Evolutionary conservation across 2,329 filamentous ascomycete genomes (phyloP).

Genomic region (Fusarium buxicola): DNA sequence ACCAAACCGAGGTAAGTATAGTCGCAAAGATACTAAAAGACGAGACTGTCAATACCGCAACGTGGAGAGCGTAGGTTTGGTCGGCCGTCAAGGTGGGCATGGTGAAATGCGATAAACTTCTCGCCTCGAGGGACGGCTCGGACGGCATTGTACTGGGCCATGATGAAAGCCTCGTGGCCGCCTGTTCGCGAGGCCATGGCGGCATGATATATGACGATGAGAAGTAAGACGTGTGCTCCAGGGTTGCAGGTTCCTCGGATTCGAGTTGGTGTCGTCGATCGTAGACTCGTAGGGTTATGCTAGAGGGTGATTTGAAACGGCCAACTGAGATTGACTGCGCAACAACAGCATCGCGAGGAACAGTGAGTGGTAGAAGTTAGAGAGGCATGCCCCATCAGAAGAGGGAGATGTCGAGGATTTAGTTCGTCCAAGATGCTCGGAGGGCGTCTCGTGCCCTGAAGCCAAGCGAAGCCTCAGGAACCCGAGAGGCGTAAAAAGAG

Average conservation of each 20-base stretch:
- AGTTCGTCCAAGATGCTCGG: constrained; percentile 10
- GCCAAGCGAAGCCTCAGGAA: constrained; percentile 15
- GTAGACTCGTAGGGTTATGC: constrained; percentile 10
- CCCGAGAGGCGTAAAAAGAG: constrained; percentile 3
- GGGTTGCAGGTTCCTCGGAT: no score
- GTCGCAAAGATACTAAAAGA: constrained; percentile 68
- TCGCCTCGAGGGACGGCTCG: constrained; percentile 29
- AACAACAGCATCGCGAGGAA: constrained; percentile 21
- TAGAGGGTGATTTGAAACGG: constrained; percentile 7
- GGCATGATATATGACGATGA: constrained; percentile 28
- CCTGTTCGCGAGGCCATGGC: constrained; percentile 30
- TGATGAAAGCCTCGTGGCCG: constrained; percentile 19
- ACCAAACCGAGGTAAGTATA: constrained; percentile 74
- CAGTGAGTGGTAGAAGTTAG: neutral
- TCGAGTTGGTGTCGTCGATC: constrained; percentile 10
- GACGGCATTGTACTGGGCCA: constrained; percentile 21
- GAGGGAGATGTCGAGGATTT: constrained; percentile 17
- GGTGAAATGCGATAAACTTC: constrained; percentile 28
- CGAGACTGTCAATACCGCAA: constrained; percentile 55
- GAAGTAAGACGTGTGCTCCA: constrained; percentile 2
- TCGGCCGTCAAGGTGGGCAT: constrained; percentile 25
- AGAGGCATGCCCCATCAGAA: constrained; percentile 3
- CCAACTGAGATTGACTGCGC: constrained; percentile 11
- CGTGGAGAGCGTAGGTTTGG: constrained; percentile 41
- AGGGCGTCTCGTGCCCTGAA: neutral